A percentile compares a stretch with the other conserved stretches of the same genome.
phyloP scores from a whole-genome alignment of 148 eudicot species.

The Persicaria tinctoria region DNA sequence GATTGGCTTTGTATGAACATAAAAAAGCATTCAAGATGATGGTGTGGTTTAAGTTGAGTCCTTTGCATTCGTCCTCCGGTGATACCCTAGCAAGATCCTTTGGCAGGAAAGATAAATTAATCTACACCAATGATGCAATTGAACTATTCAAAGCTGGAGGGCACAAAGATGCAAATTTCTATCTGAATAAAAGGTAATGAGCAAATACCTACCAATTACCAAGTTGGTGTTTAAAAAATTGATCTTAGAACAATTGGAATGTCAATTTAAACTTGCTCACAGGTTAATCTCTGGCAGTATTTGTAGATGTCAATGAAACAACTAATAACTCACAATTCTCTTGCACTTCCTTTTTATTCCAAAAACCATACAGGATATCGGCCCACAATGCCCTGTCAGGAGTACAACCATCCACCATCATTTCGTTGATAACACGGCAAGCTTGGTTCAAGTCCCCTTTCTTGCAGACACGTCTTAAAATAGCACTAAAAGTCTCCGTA shows the following conservation, averaged over 20 bases:
- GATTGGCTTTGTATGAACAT: slow-evolving; percentile 13
- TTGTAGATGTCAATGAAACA: slow-evolving; percentile 19
- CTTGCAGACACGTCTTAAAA: slow-evolving; percentile 48
- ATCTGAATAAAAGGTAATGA: background rate
- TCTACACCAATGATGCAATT: background rate
- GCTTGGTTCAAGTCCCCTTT: slow-evolving; percentile 61
- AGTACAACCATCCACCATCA: slow-evolving; percentile 79
- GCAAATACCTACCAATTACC: background rate
- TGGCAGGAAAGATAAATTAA: too few species aligned
- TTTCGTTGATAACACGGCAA: slow-evolving; percentile 57
- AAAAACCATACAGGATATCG: slow-evolving; percentile 40
- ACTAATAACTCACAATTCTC: slow-evolving; percentile 41
- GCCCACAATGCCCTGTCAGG: slow-evolving; percentile 66
- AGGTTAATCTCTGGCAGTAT: background rate
- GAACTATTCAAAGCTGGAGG: background rate
- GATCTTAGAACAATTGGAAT: background rate
- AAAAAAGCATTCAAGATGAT: background rate
- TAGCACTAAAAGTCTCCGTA: slow-evolving; percentile 44
- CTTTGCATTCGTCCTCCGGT: background rate
- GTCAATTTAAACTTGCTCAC: background rate
- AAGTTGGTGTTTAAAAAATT: background rate
- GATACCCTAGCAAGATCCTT: too few species aligned
- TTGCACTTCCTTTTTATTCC: slow-evolving; percentile 39
- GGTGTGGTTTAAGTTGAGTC: background rate
- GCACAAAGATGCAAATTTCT: background rate